Conservation (phyloP, 305 asterid genomes). For the Fraxinus xanthoxyloides region DNA sequence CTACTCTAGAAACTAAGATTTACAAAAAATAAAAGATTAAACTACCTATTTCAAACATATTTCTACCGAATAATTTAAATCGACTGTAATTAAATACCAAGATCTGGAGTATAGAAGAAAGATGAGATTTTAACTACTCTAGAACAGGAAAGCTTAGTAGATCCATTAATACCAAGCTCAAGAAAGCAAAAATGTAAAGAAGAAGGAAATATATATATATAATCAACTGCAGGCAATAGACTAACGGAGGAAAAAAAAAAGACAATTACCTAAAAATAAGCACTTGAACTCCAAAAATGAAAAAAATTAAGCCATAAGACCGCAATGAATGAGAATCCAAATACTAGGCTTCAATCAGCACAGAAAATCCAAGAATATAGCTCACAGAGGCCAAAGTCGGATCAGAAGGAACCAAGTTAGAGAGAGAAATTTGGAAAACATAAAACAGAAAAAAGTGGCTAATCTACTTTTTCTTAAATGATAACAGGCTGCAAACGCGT, state of each 20-base stretch:
- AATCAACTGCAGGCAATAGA: too few relatives aligned
- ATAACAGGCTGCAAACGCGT: too few relatives aligned
- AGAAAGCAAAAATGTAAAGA: not conserved
- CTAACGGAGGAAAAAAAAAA: too few relatives aligned
- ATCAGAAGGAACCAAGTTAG: not conserved
- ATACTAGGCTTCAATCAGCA: not conserved
- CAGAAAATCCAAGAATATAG: not conserved
- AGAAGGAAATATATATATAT: too few relatives aligned
- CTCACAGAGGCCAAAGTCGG: not conserved
- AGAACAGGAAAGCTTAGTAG: conserved; percentile 14
- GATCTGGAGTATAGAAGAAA: not conserved
- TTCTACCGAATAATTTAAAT: not conserved
- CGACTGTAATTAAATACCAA: not conserved
- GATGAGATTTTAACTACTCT: not conserved
- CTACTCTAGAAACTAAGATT: not conserved
- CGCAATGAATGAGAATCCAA: not conserved
- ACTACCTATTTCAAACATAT: not conserved
- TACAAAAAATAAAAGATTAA: not conserved
- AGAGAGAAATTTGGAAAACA: conserved; percentile 16
- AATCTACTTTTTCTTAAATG: too few relatives aligned
- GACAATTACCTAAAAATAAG: too few relatives aligned
- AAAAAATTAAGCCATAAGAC: not conserved
- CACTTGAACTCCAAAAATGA: too few relatives aligned
- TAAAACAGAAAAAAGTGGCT: not conserved
- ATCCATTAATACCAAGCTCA: conserved; percentile 28